Conservation (phyloP, 768 basidiomycete species). For the Suillus fuscotomentosus region DNA sequence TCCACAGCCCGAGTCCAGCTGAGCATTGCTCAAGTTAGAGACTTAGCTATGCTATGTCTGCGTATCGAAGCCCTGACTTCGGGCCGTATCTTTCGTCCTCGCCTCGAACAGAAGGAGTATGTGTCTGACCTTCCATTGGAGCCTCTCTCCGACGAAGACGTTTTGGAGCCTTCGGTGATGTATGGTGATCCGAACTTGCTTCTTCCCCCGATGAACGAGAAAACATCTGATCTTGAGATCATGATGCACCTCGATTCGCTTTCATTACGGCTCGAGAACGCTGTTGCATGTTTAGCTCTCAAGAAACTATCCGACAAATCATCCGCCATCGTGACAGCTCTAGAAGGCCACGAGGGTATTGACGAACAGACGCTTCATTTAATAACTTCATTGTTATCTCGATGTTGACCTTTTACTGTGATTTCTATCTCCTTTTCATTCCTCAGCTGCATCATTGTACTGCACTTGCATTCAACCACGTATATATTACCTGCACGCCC, state of each 20-base stretch:
- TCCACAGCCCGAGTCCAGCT: slow-evolving; percentile 50
- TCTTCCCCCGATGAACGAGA: slow-evolving; percentile 67
- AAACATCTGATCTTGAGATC: slow-evolving; percentile 70
- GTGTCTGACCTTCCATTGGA: slow-evolving; percentile 19
- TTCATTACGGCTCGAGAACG: slow-evolving; percentile 74
- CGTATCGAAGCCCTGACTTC: slow-evolving; percentile 77
- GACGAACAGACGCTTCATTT: slow-evolving; percentile 50
- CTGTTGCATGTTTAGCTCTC: slow-evolving; percentile 38
- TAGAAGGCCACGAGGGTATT: slow-evolving; percentile 37
- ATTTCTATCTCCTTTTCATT: slow-evolving; percentile 2
- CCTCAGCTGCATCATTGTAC: slow-evolving; percentile 1
- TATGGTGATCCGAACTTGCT: slow-evolving; percentile 62
- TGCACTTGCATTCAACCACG: slow-evolving; percentile 1
- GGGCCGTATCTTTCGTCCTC: slow-evolving; percentile 54
- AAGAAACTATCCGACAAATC: slow-evolving; percentile 11
- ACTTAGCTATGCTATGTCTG: slow-evolving; percentile 70
- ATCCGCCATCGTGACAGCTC: slow-evolving; percentile 33
- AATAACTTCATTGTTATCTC: slow-evolving; percentile 35
- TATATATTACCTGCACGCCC: slow-evolving; percentile 1
- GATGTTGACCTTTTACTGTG: slow-evolving; percentile 14
- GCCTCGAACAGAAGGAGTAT: slow-evolving; percentile 40
- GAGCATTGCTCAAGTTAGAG: slow-evolving; percentile 70
- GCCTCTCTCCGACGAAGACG: slow-evolving; percentile 18
- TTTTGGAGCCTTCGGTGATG: slow-evolving; percentile 36
- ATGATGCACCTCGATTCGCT: slow-evolving; percentile 76